Evolutionary conservation across 2,329 filamentous ascomycete species (phyloP).

Genomic region (Tolypocladium inflatum): DNA sequence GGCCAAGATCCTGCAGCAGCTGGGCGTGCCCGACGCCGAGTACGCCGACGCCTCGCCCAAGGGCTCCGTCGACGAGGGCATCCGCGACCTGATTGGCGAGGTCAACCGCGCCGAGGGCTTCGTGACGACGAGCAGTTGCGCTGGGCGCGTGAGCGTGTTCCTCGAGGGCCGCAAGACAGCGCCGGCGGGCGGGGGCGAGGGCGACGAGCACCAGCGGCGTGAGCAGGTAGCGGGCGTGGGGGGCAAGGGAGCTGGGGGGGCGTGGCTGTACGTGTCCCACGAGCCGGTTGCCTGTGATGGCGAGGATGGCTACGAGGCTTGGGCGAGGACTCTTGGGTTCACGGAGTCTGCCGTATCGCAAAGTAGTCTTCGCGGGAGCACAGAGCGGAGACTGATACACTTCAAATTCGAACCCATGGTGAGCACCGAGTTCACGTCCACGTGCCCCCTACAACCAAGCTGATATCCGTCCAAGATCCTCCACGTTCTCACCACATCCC

Average conservation of each 20-base stretch:
- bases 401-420: conserved; percentile 97
- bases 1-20: conserved; percentile 58
- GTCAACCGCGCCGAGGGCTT: conserved; percentile 68
- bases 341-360: conserved; percentile 14
- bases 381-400: conserved; percentile 50
- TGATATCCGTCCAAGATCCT: conserved; percentile 56
- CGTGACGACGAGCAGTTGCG: conserved; percentile 90
- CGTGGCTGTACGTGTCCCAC: conserved; percentile 85
- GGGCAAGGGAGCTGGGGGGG: conserved; percentile 76
- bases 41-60: conserved; percentile 86
- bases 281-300: conserved; percentile 36
- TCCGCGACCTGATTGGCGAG: conserved; percentile 65
- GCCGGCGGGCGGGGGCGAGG: conserved; percentile 4
- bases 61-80: conserved; percentile 72
- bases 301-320: conserved; percentile 16
- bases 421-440: conserved; percentile 23
- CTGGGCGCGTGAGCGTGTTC: conserved; percentile 79
- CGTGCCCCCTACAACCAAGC: neutral
- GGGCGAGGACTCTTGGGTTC: conserved; percentile 19
- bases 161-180: conserved; percentile 59
- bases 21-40: conserved; percentile 56
- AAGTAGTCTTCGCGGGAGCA: conserved; percentile 10
- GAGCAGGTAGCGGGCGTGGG: conserved; percentile 51
- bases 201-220: conserved; percentile 5
- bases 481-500: conserved; percentile 72